Evolutionary conservation across 306 rosid genomes (phyloP).

Genomic region (Cucurbita moschata): DNA sequence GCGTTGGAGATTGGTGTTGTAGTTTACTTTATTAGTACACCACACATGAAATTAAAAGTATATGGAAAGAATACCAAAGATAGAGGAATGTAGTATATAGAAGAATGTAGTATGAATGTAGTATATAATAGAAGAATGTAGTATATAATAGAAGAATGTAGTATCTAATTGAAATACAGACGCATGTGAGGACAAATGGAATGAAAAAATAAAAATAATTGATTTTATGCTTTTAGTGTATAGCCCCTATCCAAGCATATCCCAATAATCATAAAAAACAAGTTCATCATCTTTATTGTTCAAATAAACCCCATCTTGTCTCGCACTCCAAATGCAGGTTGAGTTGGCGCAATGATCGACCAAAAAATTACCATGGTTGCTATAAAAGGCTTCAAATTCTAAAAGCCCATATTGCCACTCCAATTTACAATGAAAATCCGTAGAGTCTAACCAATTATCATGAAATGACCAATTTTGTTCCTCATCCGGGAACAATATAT

Average conservation of each 20-base stretch:
- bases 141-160: too few relatives aligned
- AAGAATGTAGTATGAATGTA: too few relatives aligned
- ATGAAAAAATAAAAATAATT: too few relatives aligned
- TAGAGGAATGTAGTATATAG: too few relatives aligned
- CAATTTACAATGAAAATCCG: neutral
- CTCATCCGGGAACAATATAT: neutral
- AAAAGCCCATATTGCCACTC: neutral
- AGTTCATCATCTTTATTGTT: neutral
- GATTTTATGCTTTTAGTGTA: too few relatives aligned
- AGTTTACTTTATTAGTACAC: too few relatives aligned
- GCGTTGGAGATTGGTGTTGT: too few relatives aligned
- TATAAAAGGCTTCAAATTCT: neutral
- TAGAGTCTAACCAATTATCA: neutral
- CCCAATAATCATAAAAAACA: neutral
- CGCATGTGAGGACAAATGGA: too few relatives aligned
- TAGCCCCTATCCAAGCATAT: neutral
- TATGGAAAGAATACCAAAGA: too few relatives aligned
- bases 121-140: too few relatives aligned
- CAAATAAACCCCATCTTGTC: neutral
- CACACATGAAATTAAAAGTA: too few relatives aligned
- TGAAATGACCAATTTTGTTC: neutral
- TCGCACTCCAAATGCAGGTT: neutral
- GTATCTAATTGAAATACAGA: too few relatives aligned
- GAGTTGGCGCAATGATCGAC: neutral
- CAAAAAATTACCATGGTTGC: fast-evolving